These are phyloP conservation scores for Neonectria magnoliae DNA, from an alignment of 2,329 filamentous ascomycete genomes.

Conservation along the genomic window DNA sequence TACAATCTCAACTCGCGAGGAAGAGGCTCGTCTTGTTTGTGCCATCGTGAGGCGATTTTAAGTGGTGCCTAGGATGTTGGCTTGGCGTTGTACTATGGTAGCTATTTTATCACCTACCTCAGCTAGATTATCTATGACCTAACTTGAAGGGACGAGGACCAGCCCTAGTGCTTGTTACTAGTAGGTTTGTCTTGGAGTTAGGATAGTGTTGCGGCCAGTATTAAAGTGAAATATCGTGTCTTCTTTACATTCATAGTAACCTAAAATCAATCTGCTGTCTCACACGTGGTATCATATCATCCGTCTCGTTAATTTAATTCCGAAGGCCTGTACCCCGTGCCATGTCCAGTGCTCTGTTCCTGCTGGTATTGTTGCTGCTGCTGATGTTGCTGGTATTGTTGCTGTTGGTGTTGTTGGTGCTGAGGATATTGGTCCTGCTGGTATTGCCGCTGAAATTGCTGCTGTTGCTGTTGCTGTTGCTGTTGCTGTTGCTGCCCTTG, in stretches of 20 bases:
- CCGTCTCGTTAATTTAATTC: slow-evolving; percentile 3
- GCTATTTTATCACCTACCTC: too few species aligned
- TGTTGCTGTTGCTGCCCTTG: slow-evolving; percentile 16
- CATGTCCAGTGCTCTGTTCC: slow-evolving; percentile 24
- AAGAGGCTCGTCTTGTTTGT: too few species aligned
- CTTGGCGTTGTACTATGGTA: too few species aligned
- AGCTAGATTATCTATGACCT: too few species aligned
- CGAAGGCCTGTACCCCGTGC: slow-evolving; percentile 27
- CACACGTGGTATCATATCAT: slow-evolving; percentile 11
- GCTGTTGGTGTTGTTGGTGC: slow-evolving; percentile 7
- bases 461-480: slow-evolving; percentile 14
- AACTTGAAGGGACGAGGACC: too few species aligned
- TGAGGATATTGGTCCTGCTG: not conserved
- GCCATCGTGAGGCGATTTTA: not conserved
- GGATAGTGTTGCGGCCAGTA: too few species aligned
- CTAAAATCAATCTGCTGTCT: not conserved
- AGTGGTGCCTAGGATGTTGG: not conserved
- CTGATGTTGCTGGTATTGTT: not conserved
- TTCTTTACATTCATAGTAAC: not conserved
- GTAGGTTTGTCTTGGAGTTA: too few species aligned
- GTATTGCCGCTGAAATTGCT: slow-evolving; percentile 6
- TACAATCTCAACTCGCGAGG: not conserved
- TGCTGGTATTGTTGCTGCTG: not conserved
- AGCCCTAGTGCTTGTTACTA: too few species aligned
- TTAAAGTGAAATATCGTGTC: too few species aligned